Evolutionary conservation across 2,329 filamentous ascomycete genomes (phyloP), one percentile per base, ranked within the genome.

Genomic region (Colletotrichum sp.): DNA sequence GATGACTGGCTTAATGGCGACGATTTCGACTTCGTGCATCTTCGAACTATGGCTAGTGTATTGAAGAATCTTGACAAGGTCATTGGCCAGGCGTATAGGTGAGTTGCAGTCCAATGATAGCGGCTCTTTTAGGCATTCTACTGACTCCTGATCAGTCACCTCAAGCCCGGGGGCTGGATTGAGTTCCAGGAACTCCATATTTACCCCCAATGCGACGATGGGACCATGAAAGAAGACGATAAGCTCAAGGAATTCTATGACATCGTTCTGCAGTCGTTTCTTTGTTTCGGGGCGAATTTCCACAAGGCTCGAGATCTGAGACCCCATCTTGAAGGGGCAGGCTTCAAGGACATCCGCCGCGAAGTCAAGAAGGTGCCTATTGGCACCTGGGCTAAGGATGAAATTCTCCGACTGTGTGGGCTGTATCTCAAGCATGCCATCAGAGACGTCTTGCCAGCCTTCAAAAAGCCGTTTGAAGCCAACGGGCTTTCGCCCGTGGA

Each of bases 11-110:
- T 84, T 6, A 84, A 85, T 30, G 90, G 89, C 66, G 82, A 86
- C 6, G 84, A 88, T 69, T 92, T 90, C 79, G 91, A 93, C 80
- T 87, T 90, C 77, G 88, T 93, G 2, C 88, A 87, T 86, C 89
- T 87, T 79, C 87, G 83, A 79, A 88, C 80, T 80, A 89, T 85
- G 86, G 90, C 86, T 79, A 86, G 78, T 30, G 86, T 88, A 34
- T 86, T 94, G 55, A 83, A 86, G n/a, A 86, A 93, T 78, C 80
- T 91, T 24, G 81, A 84, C 24, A 85, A 87, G 63, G 85, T 91
- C 7, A 89, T 90, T 74, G 75, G 78, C 26, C 83, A 84, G 28
- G 32, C 34, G 7, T 36, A 36, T 16, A 36, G 15, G 34, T 39
- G 36, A 39, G 36, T 39, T 18, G 16, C 36, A 18, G 16, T 18